Conservation (phyloP, 768 basidiomycete species). For the Macrolepiota dolichaula region DNA sequence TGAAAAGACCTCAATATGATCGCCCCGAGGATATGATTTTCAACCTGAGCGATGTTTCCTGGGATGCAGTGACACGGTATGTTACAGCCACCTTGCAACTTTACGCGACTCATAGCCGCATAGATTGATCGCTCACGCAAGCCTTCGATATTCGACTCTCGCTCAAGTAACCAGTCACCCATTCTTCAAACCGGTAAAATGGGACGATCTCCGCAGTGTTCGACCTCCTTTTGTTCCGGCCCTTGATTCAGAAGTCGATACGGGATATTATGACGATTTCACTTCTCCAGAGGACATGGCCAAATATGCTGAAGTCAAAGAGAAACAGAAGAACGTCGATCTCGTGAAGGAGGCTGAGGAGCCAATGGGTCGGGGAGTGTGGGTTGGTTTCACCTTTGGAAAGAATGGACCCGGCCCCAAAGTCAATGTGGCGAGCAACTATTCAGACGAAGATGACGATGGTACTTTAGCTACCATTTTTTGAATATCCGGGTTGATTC, state of each 20-base stretch:
- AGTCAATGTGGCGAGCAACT: slow-evolving; percentile 26
- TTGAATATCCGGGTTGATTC: slow-evolving; percentile 21
- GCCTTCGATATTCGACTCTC: slow-evolving; percentile 73
- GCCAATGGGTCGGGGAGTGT: slow-evolving; percentile 65
- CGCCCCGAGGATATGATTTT: slow-evolving; percentile 95
- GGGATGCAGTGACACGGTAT: slow-evolving; percentile 90
- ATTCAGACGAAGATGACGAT: slow-evolving; percentile 44
- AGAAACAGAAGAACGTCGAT: slow-evolving; percentile 95
- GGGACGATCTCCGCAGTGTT: slow-evolving; percentile 74
- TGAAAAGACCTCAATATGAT: slow-evolving; percentile 93
- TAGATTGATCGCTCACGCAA: slow-evolving; percentile 86
- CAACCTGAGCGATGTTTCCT: slow-evolving; percentile 89
- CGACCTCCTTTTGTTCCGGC: slow-evolving; percentile 92
- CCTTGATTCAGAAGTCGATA: slow-evolving; percentile 91
- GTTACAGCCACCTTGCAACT: slow-evolving; percentile 15
- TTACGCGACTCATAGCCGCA: not conserved
- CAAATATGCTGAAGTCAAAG: slow-evolving; percentile 97
- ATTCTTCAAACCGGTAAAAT: slow-evolving; percentile 76
- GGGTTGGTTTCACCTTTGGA: slow-evolving; percentile 92
- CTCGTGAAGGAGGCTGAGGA: slow-evolving; percentile 88
- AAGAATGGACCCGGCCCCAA: slow-evolving; percentile 74
- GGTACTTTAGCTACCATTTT: slow-evolving; percentile 61
- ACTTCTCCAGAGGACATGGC: slow-evolving; percentile 91
- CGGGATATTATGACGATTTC: slow-evolving; percentile 94
- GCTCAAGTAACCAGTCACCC: slow-evolving; percentile 71